phyloP scores from a whole-genome alignment of 352 stramenopile genomes.

The Phytophthora cryptogea region DNA sequence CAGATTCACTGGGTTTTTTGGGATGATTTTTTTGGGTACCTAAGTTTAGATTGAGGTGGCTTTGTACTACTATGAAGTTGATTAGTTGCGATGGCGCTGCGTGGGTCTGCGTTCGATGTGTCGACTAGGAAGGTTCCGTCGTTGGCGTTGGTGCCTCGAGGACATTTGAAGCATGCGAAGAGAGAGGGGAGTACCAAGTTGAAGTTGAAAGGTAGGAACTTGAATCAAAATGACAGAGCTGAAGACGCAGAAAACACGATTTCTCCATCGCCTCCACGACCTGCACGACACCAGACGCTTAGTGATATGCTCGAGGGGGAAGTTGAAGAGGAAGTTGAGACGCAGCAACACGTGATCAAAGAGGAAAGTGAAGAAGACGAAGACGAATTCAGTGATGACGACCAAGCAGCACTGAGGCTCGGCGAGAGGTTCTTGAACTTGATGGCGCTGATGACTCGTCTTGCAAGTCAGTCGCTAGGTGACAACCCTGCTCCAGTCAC shows the following conservation, averaged over 20 bases:
- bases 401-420: constrained; percentile 38
- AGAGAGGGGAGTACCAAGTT: constrained; percentile 4
- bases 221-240: neutral
- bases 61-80: neutral
- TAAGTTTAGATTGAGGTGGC: neutral
- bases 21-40: too few species aligned
- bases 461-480: constrained; percentile 33
- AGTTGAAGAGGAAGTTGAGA: neutral
- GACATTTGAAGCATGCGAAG: constrained; percentile 32
- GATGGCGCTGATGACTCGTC: constrained; percentile 56
- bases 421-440: constrained; percentile 62
- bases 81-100: constrained; percentile 1
- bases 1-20: too few species aligned
- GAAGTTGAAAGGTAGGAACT: neutral
- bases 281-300: constrained; percentile 2
- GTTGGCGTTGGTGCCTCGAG: constrained; percentile 55
- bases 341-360: neutral
- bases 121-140: constrained; percentile 39
- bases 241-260: neutral
- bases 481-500: constrained; percentile 3
- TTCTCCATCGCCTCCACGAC: constrained; percentile 2
- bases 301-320: constrained; percentile 2
- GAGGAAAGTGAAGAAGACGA: constrained; percentile 2
- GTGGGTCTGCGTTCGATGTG: constrained; percentile 26
- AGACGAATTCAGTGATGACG: neutral